Conservation (phyloP, 129 eudicot genomes). For the Rutidosis leptorrhynchoides region DNA sequence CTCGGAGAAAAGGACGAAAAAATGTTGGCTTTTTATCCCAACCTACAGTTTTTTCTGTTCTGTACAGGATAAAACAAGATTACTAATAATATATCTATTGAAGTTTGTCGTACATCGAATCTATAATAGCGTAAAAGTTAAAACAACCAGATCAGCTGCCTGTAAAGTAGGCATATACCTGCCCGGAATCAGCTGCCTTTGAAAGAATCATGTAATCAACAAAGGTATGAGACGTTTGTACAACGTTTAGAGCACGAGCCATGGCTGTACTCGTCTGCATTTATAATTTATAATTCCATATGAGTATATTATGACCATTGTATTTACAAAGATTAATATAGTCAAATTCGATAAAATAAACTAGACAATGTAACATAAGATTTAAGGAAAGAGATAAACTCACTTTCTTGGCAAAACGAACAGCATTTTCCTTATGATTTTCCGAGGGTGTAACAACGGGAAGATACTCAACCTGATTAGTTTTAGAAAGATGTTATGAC, state of each 20-base stretch:
- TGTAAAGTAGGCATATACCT: constrained; percentile 40
- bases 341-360: constrained; percentile 10
- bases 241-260: constrained; percentile 79
- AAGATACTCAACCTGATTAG: constrained; percentile 83
- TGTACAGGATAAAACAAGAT: neutral
- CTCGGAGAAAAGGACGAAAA: neutral
- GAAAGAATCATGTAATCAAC: constrained; percentile 72
- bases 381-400: constrained; percentile 24
- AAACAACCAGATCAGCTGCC: too few species aligned
- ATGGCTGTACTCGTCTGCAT: constrained; percentile 71
- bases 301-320: neutral
- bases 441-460: constrained; percentile 67
- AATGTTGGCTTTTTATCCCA: neutral
- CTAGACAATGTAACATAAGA: neutral
- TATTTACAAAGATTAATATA: constrained; percentile 1
- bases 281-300: constrained; percentile 2
- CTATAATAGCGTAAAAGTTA: neutral
- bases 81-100: neutral
- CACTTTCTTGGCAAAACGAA: constrained; percentile 70
- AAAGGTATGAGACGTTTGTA: constrained; percentile 76
- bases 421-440: constrained; percentile 67
- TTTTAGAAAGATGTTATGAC: constrained; percentile 7
- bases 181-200: constrained; percentile 70
- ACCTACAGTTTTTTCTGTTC: neutral
- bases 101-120: neutral